Evolutionary conservation across 805 yeast genomes (phyloP).

Genomic region (Saccharomyces mikatae): DNA sequence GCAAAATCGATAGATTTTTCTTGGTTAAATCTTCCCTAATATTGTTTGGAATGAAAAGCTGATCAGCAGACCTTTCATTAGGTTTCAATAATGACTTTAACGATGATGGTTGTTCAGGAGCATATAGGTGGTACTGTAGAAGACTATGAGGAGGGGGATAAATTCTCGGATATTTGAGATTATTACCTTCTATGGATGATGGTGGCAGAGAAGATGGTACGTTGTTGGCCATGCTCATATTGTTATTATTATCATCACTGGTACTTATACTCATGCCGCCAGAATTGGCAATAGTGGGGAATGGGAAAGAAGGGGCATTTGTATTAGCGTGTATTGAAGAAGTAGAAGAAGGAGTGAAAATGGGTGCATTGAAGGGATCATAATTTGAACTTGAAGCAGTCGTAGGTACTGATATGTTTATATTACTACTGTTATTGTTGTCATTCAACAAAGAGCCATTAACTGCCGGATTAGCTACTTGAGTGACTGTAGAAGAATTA

Average conservation of each 20-base stretch:
- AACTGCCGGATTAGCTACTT: background rate
- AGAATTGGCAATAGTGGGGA: background rate
- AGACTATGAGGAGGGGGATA: slow-evolving; percentile 35
- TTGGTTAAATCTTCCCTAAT: slow-evolving; percentile 62
- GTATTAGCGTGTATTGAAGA: background rate
- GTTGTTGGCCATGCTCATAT: background rate
- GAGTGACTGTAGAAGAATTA: background rate
- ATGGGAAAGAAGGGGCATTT: background rate
- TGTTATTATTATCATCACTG: slow-evolving; percentile 1
- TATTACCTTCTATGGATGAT: background rate
- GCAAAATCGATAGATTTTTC: slow-evolving; percentile 75
- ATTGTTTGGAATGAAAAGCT: slow-evolving; percentile 64
- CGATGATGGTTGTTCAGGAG: slow-evolving; percentile 82
- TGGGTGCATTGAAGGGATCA: background rate
- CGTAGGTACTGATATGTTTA: background rate
- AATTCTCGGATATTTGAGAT: slow-evolving; percentile 25
- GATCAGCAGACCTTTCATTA: slow-evolving; percentile 62
- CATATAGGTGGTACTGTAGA: slow-evolving; percentile 77
- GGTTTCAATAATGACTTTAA: slow-evolving; percentile 50
- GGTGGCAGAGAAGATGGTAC: background rate
- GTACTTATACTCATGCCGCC: background rate
- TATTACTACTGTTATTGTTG: background rate
- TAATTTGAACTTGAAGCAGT: background rate
- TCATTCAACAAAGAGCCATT: background rate
- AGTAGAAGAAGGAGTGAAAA: background rate